Conservation (phyloP, 495 filamentous ascomycete genomes). For the Penicillium bovifimosum region DNA sequence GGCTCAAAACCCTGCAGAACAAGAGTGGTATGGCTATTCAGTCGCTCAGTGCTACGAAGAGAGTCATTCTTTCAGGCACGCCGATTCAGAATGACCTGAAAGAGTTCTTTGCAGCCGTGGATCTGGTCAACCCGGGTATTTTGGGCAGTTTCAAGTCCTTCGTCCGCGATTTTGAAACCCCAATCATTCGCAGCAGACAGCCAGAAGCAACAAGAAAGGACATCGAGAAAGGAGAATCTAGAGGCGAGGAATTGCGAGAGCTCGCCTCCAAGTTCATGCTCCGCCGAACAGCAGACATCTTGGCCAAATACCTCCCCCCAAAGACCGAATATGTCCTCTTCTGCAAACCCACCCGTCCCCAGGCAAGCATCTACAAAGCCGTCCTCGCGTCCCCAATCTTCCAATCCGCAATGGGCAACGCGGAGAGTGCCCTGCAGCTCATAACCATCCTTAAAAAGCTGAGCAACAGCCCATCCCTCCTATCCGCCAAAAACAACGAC, state of each 20-base stretch:
- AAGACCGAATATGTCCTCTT: constrained; percentile 78
- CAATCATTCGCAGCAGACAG: constrained; percentile 68
- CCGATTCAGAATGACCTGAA: constrained; percentile 77
- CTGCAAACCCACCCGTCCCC: constrained; percentile 64
- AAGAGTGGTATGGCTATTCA: constrained; percentile 73
- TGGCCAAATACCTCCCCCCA: constrained; percentile 66
- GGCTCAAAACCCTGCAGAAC: constrained; percentile 77
- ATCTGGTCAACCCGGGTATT: constrained; percentile 74
- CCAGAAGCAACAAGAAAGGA: constrained; percentile 62
- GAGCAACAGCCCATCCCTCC: constrained; percentile 70
- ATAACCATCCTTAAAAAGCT: constrained; percentile 79
- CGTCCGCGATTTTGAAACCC: constrained; percentile 65
- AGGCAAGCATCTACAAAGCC: constrained; percentile 62
- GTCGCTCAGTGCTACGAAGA: constrained; percentile 59
- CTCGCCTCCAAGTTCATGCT: constrained; percentile 71
- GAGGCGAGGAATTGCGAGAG: constrained; percentile 61
- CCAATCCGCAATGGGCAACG: constrained; percentile 56
- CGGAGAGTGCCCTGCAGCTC: constrained; percentile 65
- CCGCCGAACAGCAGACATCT: constrained; percentile 67
- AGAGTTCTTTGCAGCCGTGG: constrained; percentile 74
- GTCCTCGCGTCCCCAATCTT: constrained; percentile 68
- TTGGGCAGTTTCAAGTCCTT: constrained; percentile 65
- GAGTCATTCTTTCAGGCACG: constrained; percentile 71
- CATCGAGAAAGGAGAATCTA: constrained; percentile 66
- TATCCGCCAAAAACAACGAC: constrained; percentile 44